Evolutionary conservation across 257 asterid genomes (phyloP).

Genomic region (Nicotiana undulata): DNA sequence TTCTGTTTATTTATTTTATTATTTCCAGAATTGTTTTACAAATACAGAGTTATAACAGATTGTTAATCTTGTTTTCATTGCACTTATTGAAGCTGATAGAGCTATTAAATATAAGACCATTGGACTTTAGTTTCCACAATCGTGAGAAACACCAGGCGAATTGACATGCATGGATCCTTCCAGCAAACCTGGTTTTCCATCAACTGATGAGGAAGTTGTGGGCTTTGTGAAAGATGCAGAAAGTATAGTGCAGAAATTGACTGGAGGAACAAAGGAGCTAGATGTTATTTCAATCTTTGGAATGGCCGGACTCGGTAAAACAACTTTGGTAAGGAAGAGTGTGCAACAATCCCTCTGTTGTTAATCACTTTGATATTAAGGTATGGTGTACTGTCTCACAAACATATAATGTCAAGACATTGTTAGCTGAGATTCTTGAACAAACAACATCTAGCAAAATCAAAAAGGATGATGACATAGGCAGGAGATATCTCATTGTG

Average conservation of each 20-base stretch:
- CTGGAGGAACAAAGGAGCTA: not conserved
- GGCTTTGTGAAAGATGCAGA: not conserved
- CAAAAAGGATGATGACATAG: not conserved
- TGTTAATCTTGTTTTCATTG: too few species aligned
- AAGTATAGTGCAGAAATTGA: not conserved
- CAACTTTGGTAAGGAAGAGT: not conserved
- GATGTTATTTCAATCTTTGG: not conserved
- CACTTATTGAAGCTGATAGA: too few species aligned
- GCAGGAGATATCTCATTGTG: not conserved
- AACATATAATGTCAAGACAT: not conserved
- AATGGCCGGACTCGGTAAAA: not conserved
- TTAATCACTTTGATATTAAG: not conserved
- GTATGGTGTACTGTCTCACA: not conserved
- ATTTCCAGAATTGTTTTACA: too few species aligned
- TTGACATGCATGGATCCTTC: too few species aligned
- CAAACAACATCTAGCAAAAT: not conserved
- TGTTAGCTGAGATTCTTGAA: not conserved
- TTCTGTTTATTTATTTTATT: too few species aligned
- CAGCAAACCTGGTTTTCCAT: not conserved
- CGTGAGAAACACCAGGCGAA: too few species aligned
- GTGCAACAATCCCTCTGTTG: not conserved
- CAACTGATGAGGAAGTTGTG: not conserved
- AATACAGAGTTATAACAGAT: too few species aligned
- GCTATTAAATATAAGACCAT: too few species aligned
- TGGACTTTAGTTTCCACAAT: too few species aligned